These are phyloP conservation scores for Talaromyces sp. DNA, from an alignment of 2,329 filamentous ascomycete species.

Conservation along the genomic window DNA sequence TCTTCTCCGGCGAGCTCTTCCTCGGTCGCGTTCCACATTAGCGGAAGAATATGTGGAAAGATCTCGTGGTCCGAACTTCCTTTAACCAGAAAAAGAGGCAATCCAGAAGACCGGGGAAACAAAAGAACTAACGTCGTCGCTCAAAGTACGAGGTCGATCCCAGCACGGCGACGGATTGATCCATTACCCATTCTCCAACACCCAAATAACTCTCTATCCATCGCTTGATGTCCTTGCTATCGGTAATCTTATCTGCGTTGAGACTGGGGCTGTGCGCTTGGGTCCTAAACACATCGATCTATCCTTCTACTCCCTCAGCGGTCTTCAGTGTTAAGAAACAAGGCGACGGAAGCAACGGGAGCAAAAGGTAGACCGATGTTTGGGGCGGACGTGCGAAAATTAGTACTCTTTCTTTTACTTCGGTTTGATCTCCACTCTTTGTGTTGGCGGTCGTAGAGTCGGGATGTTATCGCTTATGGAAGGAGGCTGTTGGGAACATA, in stretches of 20 bases:
- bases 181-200: constrained; percentile 96
- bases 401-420: constrained; percentile 6
- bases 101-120: background rate
- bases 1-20: background rate
- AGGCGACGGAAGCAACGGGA: background rate
- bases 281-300: constrained; percentile 16
- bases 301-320: constrained; percentile 4
- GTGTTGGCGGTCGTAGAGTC: background rate
- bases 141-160: constrained; percentile 87
- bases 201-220: constrained; percentile 94
- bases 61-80: background rate
- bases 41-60: background rate
- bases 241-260: constrained; percentile 76
- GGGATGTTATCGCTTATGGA: background rate
- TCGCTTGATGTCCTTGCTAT: constrained; percentile 74
- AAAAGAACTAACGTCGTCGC: constrained; percentile 62
- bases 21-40: background rate
- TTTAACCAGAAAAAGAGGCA: background rate
- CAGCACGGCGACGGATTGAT: constrained; percentile 89
- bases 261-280: constrained; percentile 58
- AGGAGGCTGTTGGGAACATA: constrained; percentile 52
- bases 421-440: too few species aligned
- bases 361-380: constrained; percentile 18
- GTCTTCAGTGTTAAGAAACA: background rate
- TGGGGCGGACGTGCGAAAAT: constrained; percentile 19